phyloP scores from a whole-genome alignment of 2,329 filamentous ascomycete genomes.

The Epicoccum nigrum region DNA sequence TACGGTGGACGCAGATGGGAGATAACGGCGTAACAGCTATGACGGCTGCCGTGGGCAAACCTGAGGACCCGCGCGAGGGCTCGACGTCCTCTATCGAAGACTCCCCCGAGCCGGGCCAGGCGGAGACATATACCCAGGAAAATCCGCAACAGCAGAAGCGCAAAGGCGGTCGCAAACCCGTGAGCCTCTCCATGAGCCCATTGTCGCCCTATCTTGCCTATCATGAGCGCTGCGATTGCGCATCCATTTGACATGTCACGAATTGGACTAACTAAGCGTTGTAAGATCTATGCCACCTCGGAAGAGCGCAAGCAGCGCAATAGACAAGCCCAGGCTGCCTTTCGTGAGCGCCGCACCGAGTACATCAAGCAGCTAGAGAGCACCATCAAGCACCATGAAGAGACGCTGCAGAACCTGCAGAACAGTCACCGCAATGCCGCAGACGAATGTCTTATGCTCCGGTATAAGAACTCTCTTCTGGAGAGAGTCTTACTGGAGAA shows the following conservation, averaged over 20 bases:
- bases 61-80: conserved; percentile 51
- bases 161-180: conserved; percentile 96
- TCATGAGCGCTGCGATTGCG: conserved; percentile 31
- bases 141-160: conserved; percentile 74
- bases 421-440: conserved; percentile 92
- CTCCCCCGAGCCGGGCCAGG: conserved; percentile 54
- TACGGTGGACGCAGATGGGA: conserved; percentile 57
- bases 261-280: conserved; percentile 49
- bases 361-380: conserved; percentile 99
- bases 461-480: conserved; percentile 96
- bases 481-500: conserved; percentile 97
- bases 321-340: conserved; percentile 94
- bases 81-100: conserved; percentile 57
- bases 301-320: conserved; percentile 98
- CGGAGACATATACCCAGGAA: conserved; percentile 50
- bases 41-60: conserved; percentile 54
- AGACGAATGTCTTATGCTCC: conserved; percentile 96
- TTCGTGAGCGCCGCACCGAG: conserved; percentile 93
- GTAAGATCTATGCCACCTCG: conserved; percentile 95
- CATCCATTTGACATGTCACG: conserved; percentile 39
- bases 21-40: conserved; percentile 55
- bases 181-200: conserved; percentile 58
- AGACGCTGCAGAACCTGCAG: conserved; percentile 88
- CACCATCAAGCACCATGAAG: conserved; percentile 96
- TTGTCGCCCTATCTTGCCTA: conserved; percentile 22